Evolutionary conservation across 768 basidiomycete species (phyloP).

Genomic region (Baorangia bicolor): DNA sequence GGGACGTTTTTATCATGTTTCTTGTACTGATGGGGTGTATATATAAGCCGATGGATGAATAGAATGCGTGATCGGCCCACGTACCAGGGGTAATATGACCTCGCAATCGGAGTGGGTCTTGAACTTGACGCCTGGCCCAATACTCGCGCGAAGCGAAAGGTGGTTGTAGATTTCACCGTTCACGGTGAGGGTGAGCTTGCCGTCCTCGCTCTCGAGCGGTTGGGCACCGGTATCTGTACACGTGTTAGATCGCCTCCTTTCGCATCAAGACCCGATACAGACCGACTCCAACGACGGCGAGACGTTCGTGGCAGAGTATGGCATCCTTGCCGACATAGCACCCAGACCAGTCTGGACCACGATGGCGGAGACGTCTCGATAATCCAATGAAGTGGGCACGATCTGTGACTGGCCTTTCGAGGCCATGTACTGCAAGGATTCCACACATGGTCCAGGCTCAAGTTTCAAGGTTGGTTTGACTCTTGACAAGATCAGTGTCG

Average conservation of each 20-base stretch:
- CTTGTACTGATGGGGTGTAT: conserved; percentile 58
- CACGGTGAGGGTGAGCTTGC: conserved; percentile 80
- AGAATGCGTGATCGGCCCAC: conserved; percentile 21
- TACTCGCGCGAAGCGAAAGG: conserved; percentile 65
- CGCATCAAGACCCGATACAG: conserved; percentile 26
- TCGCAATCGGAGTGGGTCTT: conserved; percentile 99
- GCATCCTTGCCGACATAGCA: conserved; percentile 82
- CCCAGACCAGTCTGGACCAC: conserved; percentile 99
- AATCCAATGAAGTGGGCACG: conserved; percentile 77
- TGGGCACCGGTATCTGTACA: conserved; percentile 90
- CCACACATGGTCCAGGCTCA: conserved; percentile 70
- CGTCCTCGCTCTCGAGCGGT: conserved; percentile 85
- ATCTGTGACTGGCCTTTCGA: conserved; percentile 67
- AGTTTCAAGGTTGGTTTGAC: neutral
- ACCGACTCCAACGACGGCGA: conserved; percentile 99
- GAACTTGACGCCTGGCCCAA: conserved; percentile 71
- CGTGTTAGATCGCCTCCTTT: neutral
- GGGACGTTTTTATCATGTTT: conserved; percentile 78
- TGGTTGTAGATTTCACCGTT: conserved; percentile 99
- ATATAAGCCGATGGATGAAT: neutral
- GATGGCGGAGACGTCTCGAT: conserved; percentile 87
- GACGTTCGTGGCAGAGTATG: conserved; percentile 90
- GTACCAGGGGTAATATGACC: conserved; percentile 88
- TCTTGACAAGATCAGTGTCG: neutral
- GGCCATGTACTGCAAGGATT: conserved; percentile 82